Evolutionary conservation across 139 green algal genomes (phyloP).

Genomic region (Nannochloris sp.): DNA sequence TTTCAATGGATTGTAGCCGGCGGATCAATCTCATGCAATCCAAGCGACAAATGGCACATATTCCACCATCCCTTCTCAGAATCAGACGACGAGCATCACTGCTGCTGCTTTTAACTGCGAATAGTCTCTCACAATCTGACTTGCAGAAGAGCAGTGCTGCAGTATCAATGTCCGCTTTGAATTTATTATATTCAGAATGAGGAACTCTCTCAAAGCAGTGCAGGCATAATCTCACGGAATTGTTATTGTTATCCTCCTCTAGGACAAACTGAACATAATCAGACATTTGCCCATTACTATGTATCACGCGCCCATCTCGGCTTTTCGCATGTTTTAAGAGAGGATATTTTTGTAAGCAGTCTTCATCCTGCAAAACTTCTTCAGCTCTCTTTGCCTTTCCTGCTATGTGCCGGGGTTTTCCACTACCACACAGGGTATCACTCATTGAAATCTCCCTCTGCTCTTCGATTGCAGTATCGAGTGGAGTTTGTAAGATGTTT

Average conservation of each 20-base stretch:
- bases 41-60: conserved; percentile 54
- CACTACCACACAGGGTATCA: conserved; percentile 46
- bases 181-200: background rate
- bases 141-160: conserved; percentile 22
- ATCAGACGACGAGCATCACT: conserved; percentile 51
- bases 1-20: conserved; percentile 53
- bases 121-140: conserved; percentile 51
- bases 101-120: conserved; percentile 38
- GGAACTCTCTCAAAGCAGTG: conserved; percentile 2
- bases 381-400: background rate
- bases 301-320: too few species aligned
- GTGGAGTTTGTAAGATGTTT: conserved; percentile 25
- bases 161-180: background rate
- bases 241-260: background rate
- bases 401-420: conserved; percentile 44
- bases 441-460: conserved; percentile 31
- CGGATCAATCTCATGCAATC: conserved; percentile 60
- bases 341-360: too few species aligned
- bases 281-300: background rate
- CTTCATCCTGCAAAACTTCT: background rate
- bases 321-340: too few species aligned
- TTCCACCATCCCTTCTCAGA: conserved; percentile 57
- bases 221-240: background rate
- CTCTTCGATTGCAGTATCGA: conserved; percentile 37
- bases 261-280: background rate